Conservation (phyloP, 164 flowering plant genomes). For the Aristolochia fimbriata region DNA sequence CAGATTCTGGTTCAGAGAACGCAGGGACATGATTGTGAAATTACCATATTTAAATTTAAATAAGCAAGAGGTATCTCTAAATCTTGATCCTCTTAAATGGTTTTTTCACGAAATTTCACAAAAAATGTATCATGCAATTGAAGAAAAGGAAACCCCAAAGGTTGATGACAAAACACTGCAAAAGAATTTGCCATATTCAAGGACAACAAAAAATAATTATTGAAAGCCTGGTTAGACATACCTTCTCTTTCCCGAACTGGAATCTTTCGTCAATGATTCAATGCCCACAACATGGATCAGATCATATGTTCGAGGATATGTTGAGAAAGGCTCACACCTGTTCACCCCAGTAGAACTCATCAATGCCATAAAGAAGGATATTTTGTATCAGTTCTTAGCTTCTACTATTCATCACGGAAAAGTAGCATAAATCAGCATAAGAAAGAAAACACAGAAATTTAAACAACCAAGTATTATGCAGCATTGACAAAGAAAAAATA, state of each 20-base stretch:
- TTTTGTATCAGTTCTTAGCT: neutral
- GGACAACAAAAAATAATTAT: neutral
- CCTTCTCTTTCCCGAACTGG: slow-evolving; percentile 61
- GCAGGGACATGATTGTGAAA: no score
- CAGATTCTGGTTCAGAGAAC: no score
- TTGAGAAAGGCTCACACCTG: slow-evolving; percentile 99
- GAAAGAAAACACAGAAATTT: neutral
- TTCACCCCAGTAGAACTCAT: slow-evolving; percentile 10
- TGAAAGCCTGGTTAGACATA: slow-evolving; percentile 19
- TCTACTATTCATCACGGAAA: neutral
- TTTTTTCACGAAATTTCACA: neutral
- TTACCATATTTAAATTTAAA: no score
- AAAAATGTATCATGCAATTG: neutral
- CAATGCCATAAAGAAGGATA: neutral
- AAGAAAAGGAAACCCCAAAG: neutral
- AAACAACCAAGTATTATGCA: neutral
- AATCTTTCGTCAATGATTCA: slow-evolving; percentile 54
- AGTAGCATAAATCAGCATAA: neutral
- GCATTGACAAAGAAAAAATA: neutral
- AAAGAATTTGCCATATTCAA: neutral
- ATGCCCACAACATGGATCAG: slow-evolving; percentile 65
- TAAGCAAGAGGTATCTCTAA: no score
- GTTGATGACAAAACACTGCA: neutral
- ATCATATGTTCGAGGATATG: slow-evolving; percentile 93
- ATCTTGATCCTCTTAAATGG: no score